phyloP scores from a whole-genome alignment of 805 yeast species.

The Tetrapisispora pingtungensis region DNA sequence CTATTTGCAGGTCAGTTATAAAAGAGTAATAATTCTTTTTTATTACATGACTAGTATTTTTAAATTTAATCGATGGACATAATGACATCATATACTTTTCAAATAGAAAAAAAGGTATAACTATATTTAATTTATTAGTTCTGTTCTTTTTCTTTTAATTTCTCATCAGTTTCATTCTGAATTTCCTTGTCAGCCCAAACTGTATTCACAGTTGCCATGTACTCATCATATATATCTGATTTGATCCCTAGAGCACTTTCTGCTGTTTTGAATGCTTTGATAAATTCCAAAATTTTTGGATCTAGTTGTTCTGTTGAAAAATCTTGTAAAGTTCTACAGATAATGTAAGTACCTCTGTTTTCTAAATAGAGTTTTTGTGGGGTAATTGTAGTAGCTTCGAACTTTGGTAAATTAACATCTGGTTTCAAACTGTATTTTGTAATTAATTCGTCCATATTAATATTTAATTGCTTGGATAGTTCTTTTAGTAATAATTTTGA shows the following conservation, averaged over 20 bases:
- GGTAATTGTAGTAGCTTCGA: neutral
- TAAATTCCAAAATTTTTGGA: slow-evolving; percentile 8
- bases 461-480: slow-evolving; percentile 13
- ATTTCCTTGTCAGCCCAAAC: slow-evolving; percentile 1
- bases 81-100: too few species aligned
- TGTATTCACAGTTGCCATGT: slow-evolving; percentile 3
- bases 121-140: neutral
- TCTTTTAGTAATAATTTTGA: slow-evolving; percentile 13
- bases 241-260: slow-evolving; percentile 2
- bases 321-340: slow-evolving; percentile 13
- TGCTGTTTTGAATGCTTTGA: slow-evolving; percentile 7
- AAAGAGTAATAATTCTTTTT: neutral
- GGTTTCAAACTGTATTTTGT: neutral
- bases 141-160: neutral
- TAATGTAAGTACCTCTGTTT: slow-evolving; percentile 16
- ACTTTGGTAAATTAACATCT: neutral
- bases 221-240: slow-evolving; percentile 11
- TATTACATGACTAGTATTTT: too few species aligned
- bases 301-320: slow-evolving; percentile 7
- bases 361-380: slow-evolving; percentile 3
- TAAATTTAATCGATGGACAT: too few species aligned
- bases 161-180: neutral
- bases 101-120: too few species aligned
- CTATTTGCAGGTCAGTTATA: neutral
- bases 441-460: neutral